Conservation (phyloP, 2,329 filamentous ascomycete species). For the Pyrenochaeta sp. region DNA sequence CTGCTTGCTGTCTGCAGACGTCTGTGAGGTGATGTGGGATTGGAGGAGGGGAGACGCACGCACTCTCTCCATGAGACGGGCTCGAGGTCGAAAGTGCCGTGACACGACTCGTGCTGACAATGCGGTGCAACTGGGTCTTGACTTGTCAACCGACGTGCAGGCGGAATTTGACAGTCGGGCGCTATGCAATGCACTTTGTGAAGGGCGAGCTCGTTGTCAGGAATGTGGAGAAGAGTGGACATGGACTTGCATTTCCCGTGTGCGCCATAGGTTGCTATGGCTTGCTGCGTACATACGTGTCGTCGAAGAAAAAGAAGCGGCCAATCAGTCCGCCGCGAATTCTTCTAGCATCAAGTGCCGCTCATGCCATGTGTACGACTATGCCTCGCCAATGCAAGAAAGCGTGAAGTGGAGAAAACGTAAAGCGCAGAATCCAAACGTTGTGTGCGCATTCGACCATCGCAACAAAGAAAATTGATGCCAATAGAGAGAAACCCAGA, state of each 20-base stretch:
- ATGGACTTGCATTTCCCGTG: slow-evolving; percentile 16
- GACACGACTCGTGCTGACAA: slow-evolving; percentile 10
- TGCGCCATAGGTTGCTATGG: slow-evolving; percentile 20
- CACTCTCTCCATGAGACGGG: too few relatives aligned
- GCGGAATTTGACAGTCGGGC: slow-evolving; percentile 18
- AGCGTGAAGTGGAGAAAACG: slow-evolving; percentile 9
- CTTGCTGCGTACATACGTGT: slow-evolving; percentile 34
- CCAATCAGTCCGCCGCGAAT: slow-evolving; percentile 6
- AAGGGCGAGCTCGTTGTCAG: slow-evolving; percentile 4
- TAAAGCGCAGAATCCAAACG: slow-evolving; percentile 12
- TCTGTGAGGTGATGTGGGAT: too few relatives aligned
- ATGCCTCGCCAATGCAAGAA: slow-evolving; percentile 25
- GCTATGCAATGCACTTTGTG: slow-evolving; percentile 8
- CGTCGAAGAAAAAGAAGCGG: slow-evolving; percentile 26
- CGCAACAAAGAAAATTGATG: slow-evolving; percentile 7
- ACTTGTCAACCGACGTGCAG: slow-evolving; percentile 13
- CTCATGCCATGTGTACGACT: slow-evolving; percentile 33
- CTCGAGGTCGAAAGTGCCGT: slow-evolving; percentile 12
- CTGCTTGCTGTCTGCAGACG: slow-evolving; percentile 9
- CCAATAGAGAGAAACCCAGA: slow-evolving; percentile 12
- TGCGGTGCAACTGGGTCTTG: slow-evolving; percentile 11
- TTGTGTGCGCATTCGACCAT: slow-evolving; percentile 7
- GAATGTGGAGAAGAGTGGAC: slow-evolving; percentile 19
- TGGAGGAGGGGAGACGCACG: slow-evolving; percentile 30
- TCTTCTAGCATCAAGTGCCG: slow-evolving; percentile 19